Evolutionary conservation across 768 basidiomycete species (phyloP).

Genomic region (Candolleomyces eurysporus): DNA sequence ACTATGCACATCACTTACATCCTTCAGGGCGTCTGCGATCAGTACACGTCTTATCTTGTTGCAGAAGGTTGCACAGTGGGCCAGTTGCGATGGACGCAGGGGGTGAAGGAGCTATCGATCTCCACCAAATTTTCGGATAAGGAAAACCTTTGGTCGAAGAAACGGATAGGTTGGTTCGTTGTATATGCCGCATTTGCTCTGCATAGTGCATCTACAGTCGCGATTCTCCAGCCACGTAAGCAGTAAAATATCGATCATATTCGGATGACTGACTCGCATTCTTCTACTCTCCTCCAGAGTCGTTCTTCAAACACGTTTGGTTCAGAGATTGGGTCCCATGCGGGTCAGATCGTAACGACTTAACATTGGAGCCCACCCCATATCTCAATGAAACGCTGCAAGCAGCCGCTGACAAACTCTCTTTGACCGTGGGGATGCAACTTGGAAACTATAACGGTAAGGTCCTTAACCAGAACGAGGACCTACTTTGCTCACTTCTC

Average conservation of each 20-base stretch:
- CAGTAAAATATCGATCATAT: neutral
- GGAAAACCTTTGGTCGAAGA: neutral
- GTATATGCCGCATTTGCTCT: neutral
- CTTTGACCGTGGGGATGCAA: neutral
- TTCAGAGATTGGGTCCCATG: neutral
- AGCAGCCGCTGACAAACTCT: too few species aligned
- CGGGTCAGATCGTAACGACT: neutral
- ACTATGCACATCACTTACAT: constrained; percentile 1
- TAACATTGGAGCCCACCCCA: neutral
- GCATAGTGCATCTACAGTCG: neutral
- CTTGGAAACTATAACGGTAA: neutral
- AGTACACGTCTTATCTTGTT: neutral
- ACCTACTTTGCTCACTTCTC: neutral
- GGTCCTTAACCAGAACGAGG: neutral
- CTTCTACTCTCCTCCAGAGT: neutral
- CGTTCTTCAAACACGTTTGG: neutral
- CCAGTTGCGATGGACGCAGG: neutral
- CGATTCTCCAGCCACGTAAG: neutral
- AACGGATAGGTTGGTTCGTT: neutral
- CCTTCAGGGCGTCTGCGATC: neutral
- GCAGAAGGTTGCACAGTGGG: neutral
- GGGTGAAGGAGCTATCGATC: neutral
- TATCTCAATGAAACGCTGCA: neutral
- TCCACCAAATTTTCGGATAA: neutral
- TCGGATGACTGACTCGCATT: neutral